Evolutionary conservation across 805 yeast species (phyloP).

Genomic region (Candida patagonica): DNA sequence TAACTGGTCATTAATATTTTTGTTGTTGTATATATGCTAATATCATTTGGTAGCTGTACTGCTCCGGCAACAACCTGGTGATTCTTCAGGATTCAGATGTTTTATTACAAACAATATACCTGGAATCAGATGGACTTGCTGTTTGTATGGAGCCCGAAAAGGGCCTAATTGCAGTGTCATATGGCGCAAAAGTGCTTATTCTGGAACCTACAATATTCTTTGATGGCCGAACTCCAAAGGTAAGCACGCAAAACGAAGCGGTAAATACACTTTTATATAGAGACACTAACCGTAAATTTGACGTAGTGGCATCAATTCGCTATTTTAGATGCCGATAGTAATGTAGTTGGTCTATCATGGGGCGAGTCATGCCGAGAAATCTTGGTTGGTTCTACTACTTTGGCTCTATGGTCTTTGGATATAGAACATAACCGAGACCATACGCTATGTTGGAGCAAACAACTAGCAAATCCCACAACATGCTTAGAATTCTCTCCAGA

Average conservation of each 20-base stretch:
- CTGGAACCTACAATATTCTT: conserved; percentile 18
- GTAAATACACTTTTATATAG: neutral
- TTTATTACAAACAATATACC: conserved; percentile 67
- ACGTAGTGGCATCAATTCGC: conserved; percentile 9
- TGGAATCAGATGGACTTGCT: conserved; percentile 55
- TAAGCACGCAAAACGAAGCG: neutral
- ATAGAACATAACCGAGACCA: conserved; percentile 1
- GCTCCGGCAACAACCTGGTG: conserved; percentile 82
- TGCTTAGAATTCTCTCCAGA: conserved; percentile 55
- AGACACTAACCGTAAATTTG: too few species aligned
- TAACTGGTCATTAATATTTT: neutral
- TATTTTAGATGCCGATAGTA: conserved; percentile 14
- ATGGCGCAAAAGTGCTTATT: conserved; percentile 16
- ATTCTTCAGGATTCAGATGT: conserved; percentile 43
- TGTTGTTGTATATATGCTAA: neutral
- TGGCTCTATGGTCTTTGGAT: conserved; percentile 42
- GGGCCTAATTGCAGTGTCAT: conserved; percentile 37
- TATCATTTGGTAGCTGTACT: conserved; percentile 40
- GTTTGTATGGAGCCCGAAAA: conserved; percentile 53
- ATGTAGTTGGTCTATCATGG: conserved; percentile 45
- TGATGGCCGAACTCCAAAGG: conserved; percentile 15
- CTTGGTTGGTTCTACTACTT: conserved; percentile 46
- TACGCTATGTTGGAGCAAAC: conserved; percentile 34
- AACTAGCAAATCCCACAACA: conserved; percentile 55
- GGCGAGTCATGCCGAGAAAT: conserved; percentile 43